Base-by-base conservation (phyloP, 2,329 filamentous ascomycete genomes). In the Paracoccidioides lutzii region DNA sequence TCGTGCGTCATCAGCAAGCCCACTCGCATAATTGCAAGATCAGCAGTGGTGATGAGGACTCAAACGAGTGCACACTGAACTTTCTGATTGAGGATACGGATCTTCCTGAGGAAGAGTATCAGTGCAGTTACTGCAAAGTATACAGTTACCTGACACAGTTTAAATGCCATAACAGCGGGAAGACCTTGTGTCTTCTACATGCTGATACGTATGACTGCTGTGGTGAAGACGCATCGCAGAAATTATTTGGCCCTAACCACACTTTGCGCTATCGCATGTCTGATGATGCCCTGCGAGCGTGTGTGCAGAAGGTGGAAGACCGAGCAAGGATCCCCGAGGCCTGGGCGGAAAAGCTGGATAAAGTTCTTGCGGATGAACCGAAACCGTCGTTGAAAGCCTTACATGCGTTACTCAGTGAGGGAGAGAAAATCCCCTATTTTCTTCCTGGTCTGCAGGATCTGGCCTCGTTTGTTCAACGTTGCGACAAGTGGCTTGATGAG, bases 401-500 rank as follows among this genome's bases (percentile, higher is more conserved):
- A 64, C 86, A 91, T 60, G 82, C 83, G 51, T 78, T 98, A 55
- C 78, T 97, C 57, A 85, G 85, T 67, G 93, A 98, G 77, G 93
- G 93, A 70, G 93, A 98, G 74, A 90, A 89, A 71, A 96, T 98
- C 66, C 90, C 91, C 57, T 94, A 88, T 76, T 85, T 89, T 57
- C 80, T 98, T 59, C 83, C 84, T 61, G 90, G 89, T 59, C 79
- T 98, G 60, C 80, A 86, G 64, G 81, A 88, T 63, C 79, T 98
- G 63, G 87, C 84, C 72, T 81, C 85, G 62, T 98, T 95, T 74
- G 93, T 98, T 69, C 90, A 95, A 64, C 85, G 88, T 65, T 97
- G 93, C 76, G 94, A 95, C 71, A 90, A 95, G 68, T 96, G 94
- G 87, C 89, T 96, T 60, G 93, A 97, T 65, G 91, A 97, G 73